These are phyloP conservation scores for Gynostemma pentaphyllum DNA, from an alignment of 306 rosid genomes.

Conservation along the genomic window DNA sequence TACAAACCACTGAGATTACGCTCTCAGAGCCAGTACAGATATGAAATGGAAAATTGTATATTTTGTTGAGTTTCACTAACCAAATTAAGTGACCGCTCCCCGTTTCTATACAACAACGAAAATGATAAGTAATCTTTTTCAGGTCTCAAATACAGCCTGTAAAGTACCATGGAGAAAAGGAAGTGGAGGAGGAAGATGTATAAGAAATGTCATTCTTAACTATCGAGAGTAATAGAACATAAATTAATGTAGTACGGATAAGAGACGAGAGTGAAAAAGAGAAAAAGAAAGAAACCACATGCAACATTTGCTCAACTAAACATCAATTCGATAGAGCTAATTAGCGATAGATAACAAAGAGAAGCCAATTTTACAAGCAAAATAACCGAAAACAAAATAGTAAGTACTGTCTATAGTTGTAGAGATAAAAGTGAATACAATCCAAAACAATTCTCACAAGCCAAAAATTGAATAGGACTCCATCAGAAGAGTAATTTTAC, in stretches of 20 bases:
- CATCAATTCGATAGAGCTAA: no score
- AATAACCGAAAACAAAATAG: not conserved
- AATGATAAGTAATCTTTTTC: conserved; percentile 87
- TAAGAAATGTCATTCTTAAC: not conserved
- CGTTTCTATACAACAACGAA: conserved; percentile 67
- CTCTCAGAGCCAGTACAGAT: not conserved
- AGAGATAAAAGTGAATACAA: not conserved
- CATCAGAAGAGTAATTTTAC: no score
- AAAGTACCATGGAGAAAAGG: not conserved
- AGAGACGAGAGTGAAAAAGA: not conserved
- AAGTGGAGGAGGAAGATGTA: conserved; percentile 2
- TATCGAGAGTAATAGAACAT: not conserved
- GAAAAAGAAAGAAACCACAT: not conserved
- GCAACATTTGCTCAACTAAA: no score
- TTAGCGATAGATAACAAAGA: no score
- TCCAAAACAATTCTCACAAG: not conserved
- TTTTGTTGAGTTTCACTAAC: conserved; percentile 30
- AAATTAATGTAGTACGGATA: not conserved
- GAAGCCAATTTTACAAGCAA: no score
- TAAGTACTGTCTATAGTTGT: no score
- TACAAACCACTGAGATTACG: conserved; percentile 1
- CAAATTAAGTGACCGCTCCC: conserved; percentile 87
- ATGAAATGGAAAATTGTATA: not conserved
- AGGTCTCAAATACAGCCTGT: conserved; percentile 85
- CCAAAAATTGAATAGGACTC: not conserved